Evolutionary conservation across 1,284 basidiomycete genomes (phyloP).

Genomic region (Ustilago bromivora): DNA sequence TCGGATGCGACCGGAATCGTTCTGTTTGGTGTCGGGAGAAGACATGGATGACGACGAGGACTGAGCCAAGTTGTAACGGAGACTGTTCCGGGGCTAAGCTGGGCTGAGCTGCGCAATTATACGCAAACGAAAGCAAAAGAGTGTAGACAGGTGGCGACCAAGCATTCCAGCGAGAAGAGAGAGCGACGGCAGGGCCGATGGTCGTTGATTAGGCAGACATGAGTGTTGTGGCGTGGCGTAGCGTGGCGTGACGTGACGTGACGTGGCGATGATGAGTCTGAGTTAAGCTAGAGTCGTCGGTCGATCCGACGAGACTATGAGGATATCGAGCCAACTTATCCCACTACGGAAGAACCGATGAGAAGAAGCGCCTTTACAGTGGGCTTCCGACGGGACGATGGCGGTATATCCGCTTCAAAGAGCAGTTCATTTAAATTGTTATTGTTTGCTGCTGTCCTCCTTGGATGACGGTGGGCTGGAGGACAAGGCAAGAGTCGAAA

Average conservation of each 20-base stretch:
- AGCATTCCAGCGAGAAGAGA: background rate
- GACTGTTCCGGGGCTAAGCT: no score
- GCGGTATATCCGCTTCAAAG: background rate
- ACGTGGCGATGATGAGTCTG: background rate
- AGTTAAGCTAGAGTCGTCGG: conserved; percentile 1
- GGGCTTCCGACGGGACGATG: background rate
- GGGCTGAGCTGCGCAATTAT: conserved; percentile 3
- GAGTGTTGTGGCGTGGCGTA: no score
- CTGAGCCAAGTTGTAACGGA: conserved; percentile 9
- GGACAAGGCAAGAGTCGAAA: background rate
- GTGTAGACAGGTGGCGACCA: background rate
- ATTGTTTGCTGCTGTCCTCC: background rate
- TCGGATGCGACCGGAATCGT: conserved; percentile 30
- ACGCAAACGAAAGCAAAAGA: background rate
- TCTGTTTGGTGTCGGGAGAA: conserved; percentile 10
- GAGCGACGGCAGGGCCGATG: conserved; percentile 10
- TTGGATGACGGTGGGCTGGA: background rate
- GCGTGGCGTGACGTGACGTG: background rate
- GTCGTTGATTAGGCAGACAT: conserved; percentile 1
- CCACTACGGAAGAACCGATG: background rate
- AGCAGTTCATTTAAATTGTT: background rate
- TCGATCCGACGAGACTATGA: background rate
- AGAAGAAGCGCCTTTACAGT: background rate
- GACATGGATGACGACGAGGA: conserved; percentile 15
- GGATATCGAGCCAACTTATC: background rate